Percentiles rank a stretch among this genome's conserved stretches.
Evolutionary conservation across 176 grass and related monocot genomes (phyloP).

Genomic region (Cenchrus purpureus): DNA sequence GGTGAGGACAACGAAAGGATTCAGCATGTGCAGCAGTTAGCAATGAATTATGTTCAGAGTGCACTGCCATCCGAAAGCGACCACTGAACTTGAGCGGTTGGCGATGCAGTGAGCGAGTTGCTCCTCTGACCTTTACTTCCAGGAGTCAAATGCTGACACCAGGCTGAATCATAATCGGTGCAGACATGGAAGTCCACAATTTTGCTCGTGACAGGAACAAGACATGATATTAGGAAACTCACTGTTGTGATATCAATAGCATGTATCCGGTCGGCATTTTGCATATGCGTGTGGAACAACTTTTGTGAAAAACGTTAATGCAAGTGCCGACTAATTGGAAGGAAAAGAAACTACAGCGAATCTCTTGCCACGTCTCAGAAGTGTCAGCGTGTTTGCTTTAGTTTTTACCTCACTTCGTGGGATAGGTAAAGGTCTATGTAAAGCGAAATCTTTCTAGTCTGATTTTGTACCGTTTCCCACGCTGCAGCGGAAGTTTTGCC

Average conservation of each 20-base stretch:
- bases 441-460: too few species aligned
- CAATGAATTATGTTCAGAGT: slow-evolving; percentile 82
- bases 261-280: background rate
- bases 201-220: background rate
- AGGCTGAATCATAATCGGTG: background rate
- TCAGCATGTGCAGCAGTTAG: slow-evolving; percentile 74
- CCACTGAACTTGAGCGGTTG: background rate
- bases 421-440: too few species aligned
- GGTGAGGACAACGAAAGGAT: slow-evolving; percentile 58
- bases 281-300: background rate
- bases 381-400: too few species aligned
- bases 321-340: background rate
- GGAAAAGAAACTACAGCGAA: background rate
- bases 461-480: too few species aligned
- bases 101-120: background rate
- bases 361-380: too few species aligned
- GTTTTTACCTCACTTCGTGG: too few species aligned
- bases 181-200: background rate
- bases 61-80: slow-evolving; percentile 36
- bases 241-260: background rate
- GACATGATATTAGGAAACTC: background rate
- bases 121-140: background rate
- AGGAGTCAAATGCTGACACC: background rate
- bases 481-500: too few species aligned
- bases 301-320: background rate